Evolutionary conservation across 257 asterid species (phyloP).

Genomic region (Capsicum rhomboideum): DNA sequence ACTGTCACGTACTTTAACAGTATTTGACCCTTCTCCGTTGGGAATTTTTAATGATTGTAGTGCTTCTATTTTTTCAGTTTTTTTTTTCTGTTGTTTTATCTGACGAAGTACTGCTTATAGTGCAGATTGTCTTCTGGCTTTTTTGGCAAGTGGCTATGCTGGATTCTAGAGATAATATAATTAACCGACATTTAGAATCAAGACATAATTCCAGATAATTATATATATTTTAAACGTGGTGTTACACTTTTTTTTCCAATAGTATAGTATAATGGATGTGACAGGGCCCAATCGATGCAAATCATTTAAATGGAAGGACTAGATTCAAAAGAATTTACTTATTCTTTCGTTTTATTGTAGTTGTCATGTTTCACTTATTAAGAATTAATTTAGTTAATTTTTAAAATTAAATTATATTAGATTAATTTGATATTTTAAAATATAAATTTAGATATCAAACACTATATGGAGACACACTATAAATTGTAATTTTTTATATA

Average conservation of each 20-base stretch:
- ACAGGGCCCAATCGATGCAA: neutral
- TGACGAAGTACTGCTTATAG: neutral
- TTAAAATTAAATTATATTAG: too few species aligned
- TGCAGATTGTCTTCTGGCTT: neutral
- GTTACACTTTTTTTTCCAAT: neutral
- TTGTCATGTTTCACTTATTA: too few species aligned
- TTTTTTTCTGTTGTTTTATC: neutral
- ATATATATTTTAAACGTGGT: neutral
- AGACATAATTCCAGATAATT: neutral
- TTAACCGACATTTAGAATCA: neutral
- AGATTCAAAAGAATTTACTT: neutral
- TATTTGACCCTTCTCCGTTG: neutral
- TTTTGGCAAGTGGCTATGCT: neutral
- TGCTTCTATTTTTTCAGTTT: neutral
- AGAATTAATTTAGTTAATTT: too few species aligned
- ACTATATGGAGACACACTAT: too few species aligned
- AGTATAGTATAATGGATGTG: neutral
- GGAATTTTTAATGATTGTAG: neutral
- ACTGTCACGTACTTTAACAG: too few species aligned
- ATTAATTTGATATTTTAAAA: too few species aligned
- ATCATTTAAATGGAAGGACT: neutral
- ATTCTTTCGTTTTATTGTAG: too few species aligned
- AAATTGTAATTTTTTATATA: too few species aligned
- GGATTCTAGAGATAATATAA: neutral
- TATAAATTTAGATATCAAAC: too few species aligned